A percentile compares a stretch with the other conserved stretches of the same genome.
Conservation (phyloP, 352 stramenopile genomes). For the Phytophthora kernoviae region DNA sequence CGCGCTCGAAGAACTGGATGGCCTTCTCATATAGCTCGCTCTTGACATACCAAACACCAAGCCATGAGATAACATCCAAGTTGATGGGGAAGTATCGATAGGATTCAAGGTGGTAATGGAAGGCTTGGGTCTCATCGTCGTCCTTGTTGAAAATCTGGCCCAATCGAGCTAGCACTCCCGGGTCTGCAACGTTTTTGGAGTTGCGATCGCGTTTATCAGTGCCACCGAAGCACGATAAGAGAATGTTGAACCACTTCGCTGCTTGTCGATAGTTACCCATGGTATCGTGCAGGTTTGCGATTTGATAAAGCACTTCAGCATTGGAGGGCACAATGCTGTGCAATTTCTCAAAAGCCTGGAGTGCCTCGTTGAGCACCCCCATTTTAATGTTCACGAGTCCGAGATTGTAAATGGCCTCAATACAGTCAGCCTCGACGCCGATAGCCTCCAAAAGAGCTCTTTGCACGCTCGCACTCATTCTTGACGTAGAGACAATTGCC, state of each 20-base stretch:
- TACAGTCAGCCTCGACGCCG: constrained; percentile 93
- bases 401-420: constrained; percentile 97
- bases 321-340: constrained; percentile 95
- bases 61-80: constrained; percentile 96
- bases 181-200: constrained; percentile 75
- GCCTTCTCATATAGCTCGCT: constrained; percentile 97
- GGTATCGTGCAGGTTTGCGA: constrained; percentile 94
- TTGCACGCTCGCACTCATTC: constrained; percentile 93
- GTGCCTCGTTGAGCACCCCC: constrained; percentile 88
- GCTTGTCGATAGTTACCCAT: constrained; percentile 88
- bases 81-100: constrained; percentile 96
- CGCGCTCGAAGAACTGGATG: constrained; percentile 96
- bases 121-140: constrained; percentile 93
- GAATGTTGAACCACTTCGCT: constrained; percentile 95
- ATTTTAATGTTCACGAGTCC: constrained; percentile 91
- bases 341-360: constrained; percentile 97
- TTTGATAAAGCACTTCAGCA: constrained; percentile 94
- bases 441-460: constrained; percentile 97
- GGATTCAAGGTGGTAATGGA: constrained; percentile 96
- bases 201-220: constrained; percentile 65
- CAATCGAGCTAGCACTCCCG: constrained; percentile 84
- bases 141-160: constrained; percentile 95
- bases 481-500: constrained; percentile 96
- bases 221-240: constrained; percentile 91
- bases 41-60: constrained; percentile 97